phyloP scores from a whole-genome alignment of 2,329 filamentous ascomycete genomes.

The Ophiostoma ulmi region DNA sequence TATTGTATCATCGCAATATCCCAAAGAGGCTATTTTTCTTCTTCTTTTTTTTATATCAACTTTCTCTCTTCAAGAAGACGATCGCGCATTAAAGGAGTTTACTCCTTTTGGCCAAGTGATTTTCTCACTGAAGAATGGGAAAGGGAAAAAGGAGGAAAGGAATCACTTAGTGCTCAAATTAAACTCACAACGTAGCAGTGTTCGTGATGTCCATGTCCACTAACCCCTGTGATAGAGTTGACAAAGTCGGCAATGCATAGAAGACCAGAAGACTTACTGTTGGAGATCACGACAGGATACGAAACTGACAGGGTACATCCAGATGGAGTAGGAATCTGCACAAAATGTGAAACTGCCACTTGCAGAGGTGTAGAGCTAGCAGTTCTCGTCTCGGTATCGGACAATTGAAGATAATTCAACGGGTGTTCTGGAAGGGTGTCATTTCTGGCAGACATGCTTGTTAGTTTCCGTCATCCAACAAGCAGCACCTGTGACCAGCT shows the following conservation, averaged over 20 bases:
- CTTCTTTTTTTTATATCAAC: neutral
- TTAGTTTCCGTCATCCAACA: constrained; percentile 1
- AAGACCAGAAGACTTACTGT: constrained; percentile 14
- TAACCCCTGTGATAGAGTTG: constrained; percentile 20
- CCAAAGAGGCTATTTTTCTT: neutral
- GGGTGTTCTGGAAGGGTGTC: constrained; percentile 6
- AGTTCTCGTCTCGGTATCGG: constrained; percentile 16
- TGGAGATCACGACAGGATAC: constrained; percentile 32
- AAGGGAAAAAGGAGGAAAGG: neutral
- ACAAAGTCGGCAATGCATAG: constrained; percentile 22
- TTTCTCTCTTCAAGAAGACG: neutral
- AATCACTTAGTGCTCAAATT: neutral
- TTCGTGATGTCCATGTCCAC: neutral
- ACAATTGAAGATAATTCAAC: constrained; percentile 12
- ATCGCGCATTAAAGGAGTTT: too few species aligned
- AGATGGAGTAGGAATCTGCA: constrained; percentile 28
- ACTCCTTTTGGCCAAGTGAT: neutral
- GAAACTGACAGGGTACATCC: constrained; percentile 32
- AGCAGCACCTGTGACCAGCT: neutral
- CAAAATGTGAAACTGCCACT: constrained; percentile 34
- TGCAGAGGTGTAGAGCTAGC: constrained; percentile 24
- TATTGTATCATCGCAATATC: neutral
- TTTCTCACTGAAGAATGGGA: neutral
- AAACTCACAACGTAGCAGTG: neutral
- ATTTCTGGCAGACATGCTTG: neutral